Conservation (phyloP, 371 early-diverging fungal genomes). For the Mortierella sp. region DNA sequence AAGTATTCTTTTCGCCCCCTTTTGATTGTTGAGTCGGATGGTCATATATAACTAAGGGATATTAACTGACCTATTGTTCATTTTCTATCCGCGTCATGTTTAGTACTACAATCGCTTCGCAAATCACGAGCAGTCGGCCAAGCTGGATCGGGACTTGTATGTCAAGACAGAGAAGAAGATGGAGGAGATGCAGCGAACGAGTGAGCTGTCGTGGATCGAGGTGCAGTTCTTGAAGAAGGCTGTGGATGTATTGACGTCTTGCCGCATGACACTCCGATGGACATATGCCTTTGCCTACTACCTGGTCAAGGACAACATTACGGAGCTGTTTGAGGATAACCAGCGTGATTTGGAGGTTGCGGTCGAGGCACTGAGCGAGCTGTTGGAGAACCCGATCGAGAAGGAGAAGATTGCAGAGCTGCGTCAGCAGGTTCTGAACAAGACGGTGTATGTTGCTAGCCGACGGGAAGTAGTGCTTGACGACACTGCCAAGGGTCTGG, state of each 20-base stretch:
- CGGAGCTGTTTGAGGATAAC: slow-evolving; percentile 96
- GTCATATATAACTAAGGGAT: neutral
- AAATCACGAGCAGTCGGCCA: slow-evolving; percentile 96
- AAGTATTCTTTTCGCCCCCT: slow-evolving; percentile 42
- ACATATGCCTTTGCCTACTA: slow-evolving; percentile 98
- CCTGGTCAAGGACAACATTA: slow-evolving; percentile 86
- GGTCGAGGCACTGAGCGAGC: slow-evolving; percentile 90
- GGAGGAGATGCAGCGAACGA: slow-evolving; percentile 93
- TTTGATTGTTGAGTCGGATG: neutral
- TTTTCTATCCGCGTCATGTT: neutral
- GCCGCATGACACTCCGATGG: slow-evolving; percentile 95
- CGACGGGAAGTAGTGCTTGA: slow-evolving; percentile 83
- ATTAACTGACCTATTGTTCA: neutral
- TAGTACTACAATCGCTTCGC: slow-evolving; percentile 97
- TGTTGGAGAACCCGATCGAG: slow-evolving; percentile 88
- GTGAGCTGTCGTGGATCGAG: slow-evolving; percentile 97
- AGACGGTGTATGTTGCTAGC: slow-evolving; percentile 81
- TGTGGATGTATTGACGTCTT: slow-evolving; percentile 87
- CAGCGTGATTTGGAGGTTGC: slow-evolving; percentile 97
- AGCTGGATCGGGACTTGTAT: slow-evolving; percentile 89
- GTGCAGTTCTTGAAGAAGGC: slow-evolving; percentile 96
- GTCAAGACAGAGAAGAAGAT: slow-evolving; percentile 93
- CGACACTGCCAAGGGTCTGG: slow-evolving; percentile 84
- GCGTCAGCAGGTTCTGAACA: slow-evolving; percentile 85
- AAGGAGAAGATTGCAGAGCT: slow-evolving; percentile 80